Evolutionary conservation across 495 filamentous ascomycete species (phyloP), one percentile per base, ranked within the genome.

Genomic region (Trypethelium eluteriae): DNA sequence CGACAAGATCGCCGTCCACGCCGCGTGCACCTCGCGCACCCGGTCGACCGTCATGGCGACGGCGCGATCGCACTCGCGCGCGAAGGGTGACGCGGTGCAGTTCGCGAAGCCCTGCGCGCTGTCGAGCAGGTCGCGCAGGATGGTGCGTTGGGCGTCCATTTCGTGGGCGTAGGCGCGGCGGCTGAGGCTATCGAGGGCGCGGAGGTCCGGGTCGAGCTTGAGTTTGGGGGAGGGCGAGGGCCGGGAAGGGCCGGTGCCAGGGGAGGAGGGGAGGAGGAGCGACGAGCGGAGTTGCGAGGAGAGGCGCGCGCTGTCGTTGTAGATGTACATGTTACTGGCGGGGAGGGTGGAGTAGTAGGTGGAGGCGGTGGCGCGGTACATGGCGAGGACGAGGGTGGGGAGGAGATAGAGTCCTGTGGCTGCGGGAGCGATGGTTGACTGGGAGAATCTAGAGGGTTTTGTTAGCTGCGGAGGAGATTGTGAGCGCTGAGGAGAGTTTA

Each of bases 281-380:
- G 25, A 25, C 25, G 84, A 76, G n/a, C 80, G 78, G n/a, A 98
- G 82, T 39, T 82, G 80, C 64, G 89, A 86, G 0, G 90, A 83
- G 2, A 98, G 82, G 70, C 91, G 93, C 36, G 84, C 79, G 62
- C 89, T 85, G 74, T 99, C 94, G 71, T 99, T 98, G 75, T 98
- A 99, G 53, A 96, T 81, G 69, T 88, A 91, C 90, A 96, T 94
- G 71, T 89, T 90, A 3, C 91, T 91, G 36, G 86, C 84, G 3
- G 63, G 62, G 2, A 57, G 34, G 32, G 81, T 80, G 56, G 82
- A 70, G 76, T 99, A 99, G 73, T 90, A 91, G 10, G 86, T 85
- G 2, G 91, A 86, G 3, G 92, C 89, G 2, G 90, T 86, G 12
- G 94, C 92, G 62, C 95, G 88, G 77, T 93, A 98, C 85, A 96